Percentiles rank a stretch among this genome's conserved stretches.
phyloP scores from a whole-genome alignment of 139 green algal genomes.

The Closterium sp. region DNA sequence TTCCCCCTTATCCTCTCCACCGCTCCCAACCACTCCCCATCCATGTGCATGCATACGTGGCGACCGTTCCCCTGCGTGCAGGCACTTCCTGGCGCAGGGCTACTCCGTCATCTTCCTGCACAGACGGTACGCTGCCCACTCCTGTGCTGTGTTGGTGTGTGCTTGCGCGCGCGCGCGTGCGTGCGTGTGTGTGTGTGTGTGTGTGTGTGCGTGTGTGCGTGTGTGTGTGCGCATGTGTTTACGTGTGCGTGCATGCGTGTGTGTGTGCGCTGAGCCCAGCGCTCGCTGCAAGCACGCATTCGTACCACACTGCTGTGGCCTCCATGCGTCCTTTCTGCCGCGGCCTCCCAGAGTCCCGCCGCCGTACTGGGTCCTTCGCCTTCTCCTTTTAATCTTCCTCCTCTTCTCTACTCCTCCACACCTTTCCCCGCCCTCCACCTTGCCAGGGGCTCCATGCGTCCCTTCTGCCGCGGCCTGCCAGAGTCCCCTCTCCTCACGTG shows the following conservation, averaged over 20 bases:
- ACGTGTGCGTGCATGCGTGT: too few relatives aligned
- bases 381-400: neutral
- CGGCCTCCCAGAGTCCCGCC: neutral
- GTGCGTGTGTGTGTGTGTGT: too few relatives aligned
- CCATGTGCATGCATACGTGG: neutral
- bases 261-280: too few relatives aligned
- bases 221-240: too few relatives aligned
- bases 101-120: slow-evolving; percentile 94
- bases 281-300: too few relatives aligned
- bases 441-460: slow-evolving; percentile 71
- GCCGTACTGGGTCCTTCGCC: neutral
- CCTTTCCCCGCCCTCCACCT: neutral
- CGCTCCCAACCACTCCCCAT: neutral
- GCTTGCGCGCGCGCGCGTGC: too few relatives aligned
- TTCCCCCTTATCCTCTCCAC: neutral
- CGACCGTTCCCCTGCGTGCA: slow-evolving; percentile 14
- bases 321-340: neutral
- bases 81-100: slow-evolving; percentile 64
- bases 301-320: too few relatives aligned
- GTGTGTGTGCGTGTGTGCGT: too few relatives aligned
- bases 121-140: slow-evolving; percentile 45
- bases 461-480: slow-evolving; percentile 70
- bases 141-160: neutral
- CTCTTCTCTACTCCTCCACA: neutral
- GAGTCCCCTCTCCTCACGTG: slow-evolving; percentile 23